phyloP scores from a whole-genome alignment of 257 asterid genomes.

The Capsicum rhomboideum region DNA sequence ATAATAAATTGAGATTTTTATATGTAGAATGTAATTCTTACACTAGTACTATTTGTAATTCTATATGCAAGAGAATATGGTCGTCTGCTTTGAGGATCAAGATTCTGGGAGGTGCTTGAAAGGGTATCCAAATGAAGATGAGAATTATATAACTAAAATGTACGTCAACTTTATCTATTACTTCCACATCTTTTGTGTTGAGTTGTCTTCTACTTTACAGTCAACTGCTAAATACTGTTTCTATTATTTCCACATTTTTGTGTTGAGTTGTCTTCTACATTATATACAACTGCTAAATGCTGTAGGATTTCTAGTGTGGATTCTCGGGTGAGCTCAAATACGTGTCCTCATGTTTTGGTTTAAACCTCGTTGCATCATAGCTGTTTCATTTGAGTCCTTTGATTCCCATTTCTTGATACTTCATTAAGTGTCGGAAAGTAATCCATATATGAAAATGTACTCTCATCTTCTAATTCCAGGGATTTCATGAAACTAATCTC shows the following conservation, averaged over 20 bases:
- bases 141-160: slow-evolving; percentile 69
- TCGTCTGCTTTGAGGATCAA: slow-evolving; percentile 79
- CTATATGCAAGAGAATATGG: slow-evolving; percentile 71
- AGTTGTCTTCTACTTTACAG: slow-evolving; percentile 5
- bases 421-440: not conserved
- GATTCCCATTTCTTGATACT: not conserved
- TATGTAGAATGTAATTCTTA: not conserved
- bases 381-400: not conserved
- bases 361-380: not conserved
- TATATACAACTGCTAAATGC: not conserved
- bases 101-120: slow-evolving; percentile 76
- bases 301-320: not conserved
- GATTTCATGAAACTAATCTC: not conserved
- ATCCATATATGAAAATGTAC: not conserved
- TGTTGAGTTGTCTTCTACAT: slow-evolving; percentile 3
- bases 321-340: not conserved
- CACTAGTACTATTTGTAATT: not conserved
- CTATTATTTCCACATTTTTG: not conserved
- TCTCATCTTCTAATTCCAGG: not conserved
- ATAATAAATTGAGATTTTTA: not conserved
- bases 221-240: not conserved
- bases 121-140: slow-evolving; percentile 46
- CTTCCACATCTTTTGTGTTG: not conserved
- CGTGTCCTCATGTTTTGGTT: not conserved
- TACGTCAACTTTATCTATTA: slow-evolving; percentile 21